These are phyloP conservation scores for Phellinidium pouzarii DNA, from an alignment of 1,284 basidiomycete genomes.

Conservation along the genomic window DNA sequence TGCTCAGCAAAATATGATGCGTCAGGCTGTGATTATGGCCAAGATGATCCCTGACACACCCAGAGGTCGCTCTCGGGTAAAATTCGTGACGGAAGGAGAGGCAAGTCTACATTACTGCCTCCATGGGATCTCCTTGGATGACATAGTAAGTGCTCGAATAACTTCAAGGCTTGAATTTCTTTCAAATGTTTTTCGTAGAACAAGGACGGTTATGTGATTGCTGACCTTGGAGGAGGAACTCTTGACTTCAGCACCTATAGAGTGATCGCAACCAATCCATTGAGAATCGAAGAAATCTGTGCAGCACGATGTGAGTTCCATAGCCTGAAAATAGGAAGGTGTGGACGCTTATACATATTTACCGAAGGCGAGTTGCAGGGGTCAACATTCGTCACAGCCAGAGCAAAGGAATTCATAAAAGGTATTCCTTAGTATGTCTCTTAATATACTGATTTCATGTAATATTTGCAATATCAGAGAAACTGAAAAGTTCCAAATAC, in stretches of 20 bases:
- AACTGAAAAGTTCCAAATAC: constrained; percentile 31
- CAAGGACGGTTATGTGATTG: constrained; percentile 16
- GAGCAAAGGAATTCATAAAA: constrained; percentile 33
- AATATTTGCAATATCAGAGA: not conserved
- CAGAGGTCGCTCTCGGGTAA: constrained; percentile 30
- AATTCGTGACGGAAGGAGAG: constrained; percentile 46
- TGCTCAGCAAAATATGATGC: constrained; percentile 35
- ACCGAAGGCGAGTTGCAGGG: constrained; percentile 31
- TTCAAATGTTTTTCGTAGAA: not conserved
- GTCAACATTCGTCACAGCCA: constrained; percentile 36
- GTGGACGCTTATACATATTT: not conserved
- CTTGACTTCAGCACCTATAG: constrained; percentile 19
- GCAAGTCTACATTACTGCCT: constrained; percentile 38
- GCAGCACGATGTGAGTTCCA: constrained; percentile 34
- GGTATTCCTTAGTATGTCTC: constrained; percentile 27
- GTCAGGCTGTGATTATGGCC: constrained; percentile 33
- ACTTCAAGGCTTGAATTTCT: not conserved
- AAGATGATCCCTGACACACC: constrained; percentile 24
- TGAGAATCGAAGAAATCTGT: constrained; percentile 32
- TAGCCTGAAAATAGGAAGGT: too few species aligned
- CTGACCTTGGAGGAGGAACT: constrained; percentile 21
- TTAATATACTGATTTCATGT: not conserved
- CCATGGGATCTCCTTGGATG: not conserved
- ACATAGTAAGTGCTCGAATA: not conserved
- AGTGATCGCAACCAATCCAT: constrained; percentile 3